Percentiles rank a stretch among this genome's conserved stretches.
These are phyloP conservation scores for Colletotrichum sp. DNA, from an alignment of 2,329 filamentous ascomycete species.

Conservation along the genomic window DNA sequence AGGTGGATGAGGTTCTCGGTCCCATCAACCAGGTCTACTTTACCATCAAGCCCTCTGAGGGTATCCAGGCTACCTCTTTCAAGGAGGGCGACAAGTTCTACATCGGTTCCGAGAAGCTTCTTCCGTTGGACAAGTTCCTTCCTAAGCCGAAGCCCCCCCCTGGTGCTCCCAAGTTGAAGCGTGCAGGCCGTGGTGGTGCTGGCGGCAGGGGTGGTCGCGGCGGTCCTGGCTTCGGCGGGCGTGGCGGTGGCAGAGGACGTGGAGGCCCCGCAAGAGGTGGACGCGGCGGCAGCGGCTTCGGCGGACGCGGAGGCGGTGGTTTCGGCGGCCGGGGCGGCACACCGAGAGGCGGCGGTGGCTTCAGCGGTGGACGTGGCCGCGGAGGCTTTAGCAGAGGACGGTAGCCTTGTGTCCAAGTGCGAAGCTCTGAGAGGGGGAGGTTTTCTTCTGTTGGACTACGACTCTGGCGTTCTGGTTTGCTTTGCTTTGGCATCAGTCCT, in stretches of 20 bases:
- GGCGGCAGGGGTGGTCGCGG: conserved; percentile 48
- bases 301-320: conserved; percentile 25
- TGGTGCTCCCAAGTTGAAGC: conserved; percentile 67
- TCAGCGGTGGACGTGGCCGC: conserved; percentile 15
- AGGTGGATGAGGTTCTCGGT: conserved; percentile 97
- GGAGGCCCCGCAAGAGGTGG: conserved; percentile 26
- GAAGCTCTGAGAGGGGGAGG: conserved; percentile 1
- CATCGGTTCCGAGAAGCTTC: conserved; percentile 91
- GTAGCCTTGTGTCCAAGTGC: neutral
- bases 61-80: conserved; percentile 94
- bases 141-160: conserved; percentile 84
- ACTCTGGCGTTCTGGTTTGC: conserved; percentile 20
- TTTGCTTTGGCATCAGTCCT: conserved; percentile 17
- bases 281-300: conserved; percentile 33
- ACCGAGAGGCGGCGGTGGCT: conserved; percentile 24
- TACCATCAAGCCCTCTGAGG: conserved; percentile 96
- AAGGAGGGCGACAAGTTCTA: conserved; percentile 97
- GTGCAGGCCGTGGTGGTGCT: conserved; percentile 56
- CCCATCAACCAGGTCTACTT: conserved; percentile 98
- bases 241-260: conserved; percentile 27
- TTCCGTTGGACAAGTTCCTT: conserved; percentile 94
- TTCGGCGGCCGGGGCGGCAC: conserved; percentile 26
- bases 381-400: conserved; percentile 23
- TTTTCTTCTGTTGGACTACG: conserved; percentile 20
- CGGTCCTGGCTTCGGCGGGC: conserved; percentile 33